Conservation (phyloP, 2,329 filamentous ascomycete species). For the Geosmithia flava region DNA sequence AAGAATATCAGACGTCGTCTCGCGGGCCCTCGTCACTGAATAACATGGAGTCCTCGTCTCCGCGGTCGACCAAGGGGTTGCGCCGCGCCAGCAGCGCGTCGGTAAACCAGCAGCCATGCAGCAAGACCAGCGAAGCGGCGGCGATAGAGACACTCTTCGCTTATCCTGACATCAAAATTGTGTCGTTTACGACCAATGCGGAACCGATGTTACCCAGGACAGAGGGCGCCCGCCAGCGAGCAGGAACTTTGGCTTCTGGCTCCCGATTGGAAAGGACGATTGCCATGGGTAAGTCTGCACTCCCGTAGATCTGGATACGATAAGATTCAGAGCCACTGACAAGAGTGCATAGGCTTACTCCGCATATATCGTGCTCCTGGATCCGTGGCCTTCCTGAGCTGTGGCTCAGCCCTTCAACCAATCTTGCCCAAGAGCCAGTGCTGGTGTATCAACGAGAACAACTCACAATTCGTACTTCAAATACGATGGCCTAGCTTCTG, state of each 20-base stretch:
- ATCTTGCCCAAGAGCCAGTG: slow-evolving; percentile 85
- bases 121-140: not conserved
- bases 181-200: slow-evolving; percentile 28
- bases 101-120: not conserved
- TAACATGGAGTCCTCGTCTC: not conserved
- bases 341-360: slow-evolving; percentile 44
- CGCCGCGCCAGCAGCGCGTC: slow-evolving; percentile 2
- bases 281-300: slow-evolving; percentile 49
- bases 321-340: not conserved
- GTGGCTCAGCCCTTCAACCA: slow-evolving; percentile 69
- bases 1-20: not conserved
- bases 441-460: slow-evolving; percentile 80
- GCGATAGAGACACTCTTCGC: slow-evolving; percentile 60
- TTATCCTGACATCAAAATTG: slow-evolving; percentile 60
- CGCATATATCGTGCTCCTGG: slow-evolving; percentile 78
- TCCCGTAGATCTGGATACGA: not conserved
- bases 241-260: slow-evolving; percentile 59
- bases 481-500: slow-evolving; percentile 78
- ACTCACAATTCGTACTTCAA: slow-evolving; percentile 73
- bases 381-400: slow-evolving; percentile 79
- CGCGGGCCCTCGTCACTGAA: not conserved
- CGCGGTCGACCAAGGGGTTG: not conserved
- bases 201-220: slow-evolving; percentile 2
- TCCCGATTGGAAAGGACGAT: slow-evolving; percentile 71
- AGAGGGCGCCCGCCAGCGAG: slow-evolving; percentile 27